A percentile compares a stretch with the other conserved stretches of the same genome.
phyloP scores from a whole-genome alignment of 1,284 basidiomycete species.

The Stereum hirsutum region DNA sequence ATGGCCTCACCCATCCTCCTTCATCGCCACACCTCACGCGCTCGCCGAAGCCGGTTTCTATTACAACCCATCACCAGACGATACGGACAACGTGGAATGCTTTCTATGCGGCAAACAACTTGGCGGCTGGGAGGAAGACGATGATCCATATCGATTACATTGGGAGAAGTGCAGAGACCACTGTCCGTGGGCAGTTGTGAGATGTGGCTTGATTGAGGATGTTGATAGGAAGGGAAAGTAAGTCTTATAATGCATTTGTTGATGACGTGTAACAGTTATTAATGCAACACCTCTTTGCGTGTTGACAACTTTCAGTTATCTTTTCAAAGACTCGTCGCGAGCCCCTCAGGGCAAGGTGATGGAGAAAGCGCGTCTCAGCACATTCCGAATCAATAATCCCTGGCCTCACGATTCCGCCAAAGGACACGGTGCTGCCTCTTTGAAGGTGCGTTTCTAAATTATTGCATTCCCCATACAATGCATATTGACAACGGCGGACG shows the following conservation, averaged over 20 bases:
- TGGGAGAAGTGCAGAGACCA: slow-evolving; percentile 47
- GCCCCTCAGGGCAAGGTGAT: slow-evolving; percentile 58
- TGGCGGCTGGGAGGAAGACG: slow-evolving; percentile 69
- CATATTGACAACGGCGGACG: slow-evolving; percentile 5
- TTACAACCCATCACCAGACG: slow-evolving; percentile 52
- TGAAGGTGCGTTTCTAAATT: slow-evolving; percentile 37
- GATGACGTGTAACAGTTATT: neutral
- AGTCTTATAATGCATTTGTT: slow-evolving; percentile 13
- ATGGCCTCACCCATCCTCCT: slow-evolving; percentile 59
- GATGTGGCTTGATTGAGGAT: slow-evolving; percentile 57
- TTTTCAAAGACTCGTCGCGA: slow-evolving; percentile 47
- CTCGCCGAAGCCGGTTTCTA: slow-evolving; percentile 82
- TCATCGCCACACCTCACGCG: slow-evolving; percentile 54
- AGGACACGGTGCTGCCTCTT: slow-evolving; percentile 61
- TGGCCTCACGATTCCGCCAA: slow-evolving; percentile 67
- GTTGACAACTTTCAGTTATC: slow-evolving; percentile 33
- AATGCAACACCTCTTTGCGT: neutral
- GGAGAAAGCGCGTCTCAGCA: slow-evolving; percentile 60
- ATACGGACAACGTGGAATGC: slow-evolving; percentile 65
- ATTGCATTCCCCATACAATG: neutral
- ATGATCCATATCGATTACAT: slow-evolving; percentile 78
- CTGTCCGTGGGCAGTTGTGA: slow-evolving; percentile 71
- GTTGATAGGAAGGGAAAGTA: slow-evolving; percentile 48
- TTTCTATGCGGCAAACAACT: slow-evolving; percentile 71
- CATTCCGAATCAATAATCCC: slow-evolving; percentile 46